These are phyloP conservation scores for Citrus glauca DNA, from an alignment of 345 rosid species.

Conservation along the genomic window DNA sequence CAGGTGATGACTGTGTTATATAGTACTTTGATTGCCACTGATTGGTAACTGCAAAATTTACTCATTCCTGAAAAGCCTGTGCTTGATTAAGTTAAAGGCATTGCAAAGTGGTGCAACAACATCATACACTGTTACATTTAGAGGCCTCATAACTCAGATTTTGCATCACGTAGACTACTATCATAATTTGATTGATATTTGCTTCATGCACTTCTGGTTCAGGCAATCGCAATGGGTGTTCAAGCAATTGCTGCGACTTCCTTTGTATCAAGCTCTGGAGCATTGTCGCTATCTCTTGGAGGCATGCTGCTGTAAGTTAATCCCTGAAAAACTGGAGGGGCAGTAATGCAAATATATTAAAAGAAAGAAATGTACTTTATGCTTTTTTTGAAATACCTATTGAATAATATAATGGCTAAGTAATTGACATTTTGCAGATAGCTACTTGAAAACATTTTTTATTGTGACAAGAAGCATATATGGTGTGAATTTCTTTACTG, in stretches of 20 bases:
- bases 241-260: slow-evolving; percentile 78
- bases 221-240: slow-evolving; percentile 66
- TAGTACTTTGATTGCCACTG: background rate
- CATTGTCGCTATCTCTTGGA: slow-evolving; percentile 72
- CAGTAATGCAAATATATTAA: background rate
- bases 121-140: background rate
- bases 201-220: slow-evolving; percentile 21
- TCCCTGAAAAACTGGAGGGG: background rate
- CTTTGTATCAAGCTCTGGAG: slow-evolving; percentile 43
- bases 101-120: background rate
- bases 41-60: background rate
- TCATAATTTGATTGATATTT: background rate
- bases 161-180: background rate
- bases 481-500: background rate
- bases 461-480: background rate
- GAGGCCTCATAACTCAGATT: background rate
- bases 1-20: background rate
- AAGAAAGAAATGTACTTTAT: background rate
- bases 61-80: background rate
- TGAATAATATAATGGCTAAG: background rate
- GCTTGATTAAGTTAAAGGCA: background rate
- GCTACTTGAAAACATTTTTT: background rate
- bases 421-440: background rate
- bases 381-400: background rate
- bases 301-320: slow-evolving; percentile 86